Base-by-base conservation (phyloP, 176 grass and related monocot species). In the Aegilops speltoides region DNA sequence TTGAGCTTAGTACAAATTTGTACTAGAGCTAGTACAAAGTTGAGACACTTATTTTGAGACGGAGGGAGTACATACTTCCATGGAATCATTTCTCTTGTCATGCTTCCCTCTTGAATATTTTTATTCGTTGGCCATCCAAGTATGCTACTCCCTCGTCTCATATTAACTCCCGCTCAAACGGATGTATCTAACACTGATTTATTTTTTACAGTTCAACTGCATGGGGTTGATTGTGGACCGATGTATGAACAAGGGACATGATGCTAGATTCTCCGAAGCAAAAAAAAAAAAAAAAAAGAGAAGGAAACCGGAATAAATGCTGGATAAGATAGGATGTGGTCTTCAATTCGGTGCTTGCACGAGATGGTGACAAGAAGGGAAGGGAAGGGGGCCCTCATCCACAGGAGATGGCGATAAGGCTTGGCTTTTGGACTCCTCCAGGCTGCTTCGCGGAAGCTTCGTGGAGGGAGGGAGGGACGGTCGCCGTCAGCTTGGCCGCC, bases 361-460 rank as follows among this genome's bases (percentile, higher is more conserved):
- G 33, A 61, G 3, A 83, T 20, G 24, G 2, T 78, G 67, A 74
- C 76, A 54, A 45, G 26, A 46, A 16, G 43, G 45, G 16, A 46
- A 15, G 41, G 43, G 16, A 19, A 19, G 13, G 28, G 38, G 15
- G 23, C 2, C 33, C 45, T 20, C 13, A 79, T 8, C 15, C 15
- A 28, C 22, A 60, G 46, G 24, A 72, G 15, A 84, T 17, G 50
- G 15, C 12, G 62, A 60, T 71, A 50, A 62, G 80, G 59, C 50
- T 4, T 37, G 64, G 3, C 77, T 82, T 82, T 62, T 60, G 24
- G 7, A 78, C 25, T 32, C 17, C 7, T 16, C 52, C 16, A 24
- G 26, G 89, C 68, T 78, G 50, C 34, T 91, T 89, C 84, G 11
- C 13, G 77, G 90, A 94, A 94, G 19, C 7, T 94, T 94, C 93